Conservation (phyloP, 2,329 filamentous ascomycete genomes). For the Macroventuria anomochaeta region DNA sequence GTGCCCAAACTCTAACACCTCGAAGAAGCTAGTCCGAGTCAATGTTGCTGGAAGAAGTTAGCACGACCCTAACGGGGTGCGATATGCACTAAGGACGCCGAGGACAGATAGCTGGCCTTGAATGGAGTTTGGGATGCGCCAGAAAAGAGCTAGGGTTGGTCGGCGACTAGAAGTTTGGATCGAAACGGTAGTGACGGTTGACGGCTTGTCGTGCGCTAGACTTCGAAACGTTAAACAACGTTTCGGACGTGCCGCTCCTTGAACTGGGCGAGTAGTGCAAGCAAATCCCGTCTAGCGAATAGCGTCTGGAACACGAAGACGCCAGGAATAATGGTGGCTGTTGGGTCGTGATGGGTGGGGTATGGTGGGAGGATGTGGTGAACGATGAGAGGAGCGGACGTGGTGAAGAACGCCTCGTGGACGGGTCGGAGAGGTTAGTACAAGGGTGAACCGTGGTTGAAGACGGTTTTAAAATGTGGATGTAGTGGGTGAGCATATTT, state of each 20-base stretch:
- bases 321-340: background rate
- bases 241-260: constrained; percentile 18
- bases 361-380: background rate
- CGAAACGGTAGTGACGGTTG: constrained; percentile 18
- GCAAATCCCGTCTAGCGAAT: constrained; percentile 7
- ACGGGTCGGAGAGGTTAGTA: background rate
- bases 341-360: background rate
- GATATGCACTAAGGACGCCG: constrained; percentile 9
- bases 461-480: background rate
- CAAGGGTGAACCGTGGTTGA: constrained; percentile 4
- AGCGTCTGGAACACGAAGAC: background rate
- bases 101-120: background rate
- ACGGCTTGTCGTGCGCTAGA: constrained; percentile 11
- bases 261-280: constrained; percentile 14
- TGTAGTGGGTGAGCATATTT: background rate
- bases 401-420: background rate
- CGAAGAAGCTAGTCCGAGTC: background rate
- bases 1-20: background rate
- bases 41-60: background rate
- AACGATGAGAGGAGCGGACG: constrained; percentile 7
- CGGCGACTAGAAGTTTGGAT: constrained; percentile 16
- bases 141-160: constrained; percentile 4
- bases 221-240: constrained; percentile 15
- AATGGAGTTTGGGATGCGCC: background rate
- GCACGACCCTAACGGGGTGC: background rate